phyloP scores from a whole-genome alignment of 345 rosid species.

The Streptanthus diversifolius region DNA sequence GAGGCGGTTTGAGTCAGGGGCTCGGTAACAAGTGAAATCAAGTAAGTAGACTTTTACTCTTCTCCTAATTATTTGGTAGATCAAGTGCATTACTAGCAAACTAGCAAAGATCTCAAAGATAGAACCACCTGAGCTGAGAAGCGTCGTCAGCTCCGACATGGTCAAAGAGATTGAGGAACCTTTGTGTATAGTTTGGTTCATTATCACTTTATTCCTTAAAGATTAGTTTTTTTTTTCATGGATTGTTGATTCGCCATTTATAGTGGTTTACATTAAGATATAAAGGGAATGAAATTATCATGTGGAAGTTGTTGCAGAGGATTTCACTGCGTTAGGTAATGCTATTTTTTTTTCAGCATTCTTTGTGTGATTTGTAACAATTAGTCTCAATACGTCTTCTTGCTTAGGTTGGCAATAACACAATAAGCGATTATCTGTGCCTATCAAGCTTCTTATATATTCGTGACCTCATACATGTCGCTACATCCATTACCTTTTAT shows the following conservation, averaged over 20 bases:
- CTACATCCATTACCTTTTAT: no score
- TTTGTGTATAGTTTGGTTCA: slow-evolving; percentile 21
- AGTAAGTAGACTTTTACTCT: slow-evolving; percentile 41
- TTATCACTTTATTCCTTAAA: not conserved
- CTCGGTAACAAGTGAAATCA: slow-evolving; percentile 54
- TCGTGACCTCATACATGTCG: no score
- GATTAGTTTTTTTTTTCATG: not conserved
- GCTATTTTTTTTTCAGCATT: not conserved
- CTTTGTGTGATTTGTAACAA: slow-evolving; percentile 18
- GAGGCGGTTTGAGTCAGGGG: slow-evolving; percentile 46
- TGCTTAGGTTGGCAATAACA: no score
- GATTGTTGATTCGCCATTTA: not conserved
- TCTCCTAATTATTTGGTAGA: slow-evolving; percentile 29
- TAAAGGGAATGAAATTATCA: slow-evolving; percentile 12
- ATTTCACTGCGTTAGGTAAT: slow-evolving; percentile 33
- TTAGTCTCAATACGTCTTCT: slow-evolving; percentile 22
- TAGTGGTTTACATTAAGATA: not conserved
- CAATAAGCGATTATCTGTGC: no score
- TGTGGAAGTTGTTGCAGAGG: slow-evolving; percentile 34
- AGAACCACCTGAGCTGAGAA: slow-evolving; percentile 15
- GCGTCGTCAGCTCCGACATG: slow-evolving; percentile 20
- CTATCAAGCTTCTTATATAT: no score
- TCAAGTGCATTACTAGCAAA: slow-evolving; percentile 13
- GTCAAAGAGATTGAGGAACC: slow-evolving; percentile 10
- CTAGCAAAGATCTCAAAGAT: not conserved